Evolutionary conservation across 2,329 filamentous ascomycete genomes (phyloP), one percentile per base, ranked within the genome.

Genomic region (Phyllosticta capitalensis): DNA sequence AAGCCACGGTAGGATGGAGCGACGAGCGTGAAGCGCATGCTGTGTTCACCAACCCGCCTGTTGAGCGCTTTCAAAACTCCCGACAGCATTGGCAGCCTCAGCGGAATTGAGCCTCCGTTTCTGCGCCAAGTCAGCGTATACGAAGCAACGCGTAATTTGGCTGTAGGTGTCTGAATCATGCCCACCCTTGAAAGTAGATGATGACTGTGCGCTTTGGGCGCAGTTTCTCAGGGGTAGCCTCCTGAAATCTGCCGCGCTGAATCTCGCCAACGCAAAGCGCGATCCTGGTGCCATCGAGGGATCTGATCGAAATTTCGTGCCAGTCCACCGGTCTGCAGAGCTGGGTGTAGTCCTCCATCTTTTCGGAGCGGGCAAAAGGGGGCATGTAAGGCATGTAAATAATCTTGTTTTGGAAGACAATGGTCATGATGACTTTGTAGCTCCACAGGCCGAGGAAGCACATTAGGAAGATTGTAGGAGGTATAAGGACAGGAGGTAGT

Each of bases 361-460:
- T 83, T 74, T 91, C 86, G 22, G 80, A 78, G 17, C 87, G 80
- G 0, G 88, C 67, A 57, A 87, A 87, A 2, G 88, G 88, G 19
- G 88, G 87, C 55, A 91, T 73, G 52, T 86, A 87, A 0, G 88
- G 87, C 76, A 90, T 90, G 72, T 91, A 92, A 61, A 92, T 87
- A 68, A 92, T 89, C 68, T 87, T 86, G 67, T 92, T 89, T 72
- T 92, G 89, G 68, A 91, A 88, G 4, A 88, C 65, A 26, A 92
- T 78, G 74, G 91, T 83, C 84, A 90, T 88, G 57, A 84, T 71
- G 67, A 87, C 90, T 71, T 83, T 83, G 71, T 80, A 81, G 1
- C 74, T 71, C 80, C 80, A 92, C 14, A 92, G 75, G 3, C 79
- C 79, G 19, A 88, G 66, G 3, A 89, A 77, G 38, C 92, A 76